Percentiles rank a stretch among this genome's conserved stretches.
phyloP scores from a whole-genome alignment of 768 basidiomycete species.

The Auriscalpium vulgare region DNA sequence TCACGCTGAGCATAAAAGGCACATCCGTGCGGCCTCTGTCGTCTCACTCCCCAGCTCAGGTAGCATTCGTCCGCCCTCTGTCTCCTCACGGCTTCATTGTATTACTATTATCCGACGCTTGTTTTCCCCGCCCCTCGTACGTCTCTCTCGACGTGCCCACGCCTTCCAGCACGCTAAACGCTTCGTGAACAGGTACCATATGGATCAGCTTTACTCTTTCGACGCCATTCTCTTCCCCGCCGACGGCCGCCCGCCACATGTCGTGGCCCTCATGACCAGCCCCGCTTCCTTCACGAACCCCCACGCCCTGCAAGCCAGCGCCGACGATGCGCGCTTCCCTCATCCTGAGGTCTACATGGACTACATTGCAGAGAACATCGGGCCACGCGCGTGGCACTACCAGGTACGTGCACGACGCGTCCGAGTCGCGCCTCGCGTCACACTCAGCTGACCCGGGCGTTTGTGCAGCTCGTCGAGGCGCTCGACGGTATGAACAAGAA shows the following conservation, averaged over 20 bases:
- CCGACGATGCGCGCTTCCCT: conserved; percentile 53
- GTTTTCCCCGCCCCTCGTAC: background rate
- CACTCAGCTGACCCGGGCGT: background rate
- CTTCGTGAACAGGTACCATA: conserved; percentile 21
- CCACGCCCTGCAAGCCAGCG: conserved; percentile 19
- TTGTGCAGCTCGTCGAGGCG: conserved; percentile 54
- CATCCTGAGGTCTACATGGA: conserved; percentile 86
- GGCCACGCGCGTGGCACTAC: conserved; percentile 63
- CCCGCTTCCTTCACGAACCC: conserved; percentile 21
- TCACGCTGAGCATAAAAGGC: background rate
- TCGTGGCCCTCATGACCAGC: conserved; percentile 73
- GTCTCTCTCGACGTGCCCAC: background rate
- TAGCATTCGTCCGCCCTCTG: background rate
- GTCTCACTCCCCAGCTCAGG: background rate
- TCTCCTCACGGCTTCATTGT: background rate
- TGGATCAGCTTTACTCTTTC: conserved; percentile 59
- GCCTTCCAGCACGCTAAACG: conserved; percentile 9
- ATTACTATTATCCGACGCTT: background rate
- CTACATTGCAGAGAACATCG: conserved; percentile 69
- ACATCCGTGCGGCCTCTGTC: background rate
- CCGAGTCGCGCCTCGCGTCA: background rate
- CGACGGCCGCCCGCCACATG: conserved; percentile 68
- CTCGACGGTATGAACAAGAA: conserved; percentile 76
- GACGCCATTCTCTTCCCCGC: conserved; percentile 74
- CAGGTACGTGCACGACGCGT: conserved; percentile 38